A percentile compares a stretch with the other conserved stretches of the same genome.
Evolutionary conservation across 2,329 filamentous ascomycete species (phyloP).

Genomic region (Trichoderma breve): DNA sequence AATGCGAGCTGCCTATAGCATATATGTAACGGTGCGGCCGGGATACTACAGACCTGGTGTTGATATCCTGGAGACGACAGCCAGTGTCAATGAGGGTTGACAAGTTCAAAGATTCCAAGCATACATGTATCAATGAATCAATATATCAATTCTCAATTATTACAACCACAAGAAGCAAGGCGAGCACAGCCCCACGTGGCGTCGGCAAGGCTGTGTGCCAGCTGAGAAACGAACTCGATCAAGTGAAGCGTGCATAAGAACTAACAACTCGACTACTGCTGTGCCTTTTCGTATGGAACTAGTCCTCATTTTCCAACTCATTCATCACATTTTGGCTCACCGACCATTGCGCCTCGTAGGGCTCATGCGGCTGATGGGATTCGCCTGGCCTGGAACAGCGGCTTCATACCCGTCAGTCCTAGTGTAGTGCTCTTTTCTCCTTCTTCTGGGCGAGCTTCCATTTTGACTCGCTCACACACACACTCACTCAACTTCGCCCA

Average conservation of each 20-base stretch:
- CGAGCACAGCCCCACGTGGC: conserved; percentile 4
- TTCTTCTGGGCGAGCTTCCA: neutral
- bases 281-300: no score
- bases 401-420: neutral
- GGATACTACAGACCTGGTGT: neutral
- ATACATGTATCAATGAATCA: neutral
- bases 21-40: neutral
- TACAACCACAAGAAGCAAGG: neutral
- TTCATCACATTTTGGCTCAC: neutral
- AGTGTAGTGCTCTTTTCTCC: neutral
- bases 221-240: neutral
- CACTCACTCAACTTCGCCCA: neutral
- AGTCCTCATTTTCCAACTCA: neutral
- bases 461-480: neutral
- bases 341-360: neutral
- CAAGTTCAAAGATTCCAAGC: neutral
- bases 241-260: neutral
- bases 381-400: neutral
- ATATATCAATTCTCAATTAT: neutral
- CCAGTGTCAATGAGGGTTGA: neutral
- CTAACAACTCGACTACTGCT: neutral
- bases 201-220: conserved; percentile 12
- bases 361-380: neutral
- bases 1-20: neutral
- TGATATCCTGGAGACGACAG: neutral